Percentiles rank a stretch among this genome's conserved stretches.
Evolutionary conservation across 306 rosid genomes (phyloP).

Genomic region (Chamaecrista fasciculata): DNA sequence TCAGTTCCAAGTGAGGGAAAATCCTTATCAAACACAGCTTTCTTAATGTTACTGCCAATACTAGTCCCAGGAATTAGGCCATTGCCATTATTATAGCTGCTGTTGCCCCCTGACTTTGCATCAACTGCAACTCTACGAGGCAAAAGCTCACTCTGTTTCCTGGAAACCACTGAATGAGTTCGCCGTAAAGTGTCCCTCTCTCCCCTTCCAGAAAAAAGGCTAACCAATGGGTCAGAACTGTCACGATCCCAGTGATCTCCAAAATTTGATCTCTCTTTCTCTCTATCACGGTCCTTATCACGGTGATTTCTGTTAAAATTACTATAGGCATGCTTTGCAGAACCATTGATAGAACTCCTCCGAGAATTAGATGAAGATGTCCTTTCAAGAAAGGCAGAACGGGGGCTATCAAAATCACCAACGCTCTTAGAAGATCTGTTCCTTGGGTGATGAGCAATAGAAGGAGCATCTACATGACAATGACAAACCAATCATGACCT

Average conservation of each 20-base stretch:
- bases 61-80: slow-evolving; percentile 54
- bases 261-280: slow-evolving; percentile 68
- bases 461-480: slow-evolving; percentile 55
- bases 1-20: slow-evolving; percentile 91
- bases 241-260: slow-evolving; percentile 80
- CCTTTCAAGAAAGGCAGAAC: slow-evolving; percentile 73
- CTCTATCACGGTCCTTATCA: slow-evolving; percentile 95
- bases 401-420: slow-evolving; percentile 66
- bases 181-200: slow-evolving; percentile 83
- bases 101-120: slow-evolving; percentile 47
- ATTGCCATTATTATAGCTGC: slow-evolving; percentile 56
- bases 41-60: slow-evolving; percentile 55
- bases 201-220: slow-evolving; percentile 53
- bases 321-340: slow-evolving; percentile 92
- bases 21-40: slow-evolving; percentile 89
- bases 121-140: slow-evolving; percentile 56
- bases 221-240: slow-evolving; percentile 63
- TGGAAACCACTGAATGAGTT: slow-evolving; percentile 77
- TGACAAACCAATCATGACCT: slow-evolving; percentile 16
- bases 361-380: slow-evolving; percentile 76
- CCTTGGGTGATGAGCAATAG: slow-evolving; percentile 49
- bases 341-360: slow-evolving; percentile 76
- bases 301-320: slow-evolving; percentile 89
- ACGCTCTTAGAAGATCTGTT: slow-evolving; percentile 59
- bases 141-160: slow-evolving; percentile 66